A percentile compares a stretch with the other conserved stretches of the same genome.
These are phyloP conservation scores for Epichloe hybrida DNA, from an alignment of 2,329 filamentous ascomycete genomes.

Conservation along the genomic window DNA sequence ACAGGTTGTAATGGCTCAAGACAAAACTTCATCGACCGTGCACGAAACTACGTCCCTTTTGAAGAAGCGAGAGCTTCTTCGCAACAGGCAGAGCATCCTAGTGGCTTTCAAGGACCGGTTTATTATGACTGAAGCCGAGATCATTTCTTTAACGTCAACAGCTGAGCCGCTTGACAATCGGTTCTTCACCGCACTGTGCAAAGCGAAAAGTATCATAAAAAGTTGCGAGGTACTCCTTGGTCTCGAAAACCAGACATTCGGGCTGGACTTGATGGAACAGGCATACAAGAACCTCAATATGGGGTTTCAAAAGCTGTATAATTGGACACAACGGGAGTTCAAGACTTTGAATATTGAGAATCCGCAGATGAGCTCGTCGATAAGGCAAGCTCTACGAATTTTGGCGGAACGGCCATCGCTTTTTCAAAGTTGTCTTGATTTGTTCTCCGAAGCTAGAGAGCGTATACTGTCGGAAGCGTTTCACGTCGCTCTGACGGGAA, in stretches of 20 bases:
- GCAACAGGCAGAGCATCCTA: conserved; percentile 68
- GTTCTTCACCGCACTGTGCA: conserved; percentile 66
- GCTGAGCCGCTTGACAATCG: conserved; percentile 71
- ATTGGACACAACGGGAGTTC: conserved; percentile 90
- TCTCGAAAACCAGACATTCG: conserved; percentile 77
- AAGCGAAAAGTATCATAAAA: conserved; percentile 74
- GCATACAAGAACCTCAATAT: conserved; percentile 75
- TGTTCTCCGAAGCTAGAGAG: conserved; percentile 82
- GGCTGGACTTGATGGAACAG: conserved; percentile 82
- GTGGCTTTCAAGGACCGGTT: conserved; percentile 72
- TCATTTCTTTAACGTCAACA: conserved; percentile 60
- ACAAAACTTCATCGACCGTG: conserved; percentile 60
- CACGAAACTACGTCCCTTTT: conserved; percentile 65
- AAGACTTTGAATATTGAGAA: conserved; percentile 87
- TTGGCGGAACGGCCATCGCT: conserved; percentile 79
- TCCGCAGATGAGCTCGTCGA: conserved; percentile 75
- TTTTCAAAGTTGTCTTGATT: conserved; percentile 88
- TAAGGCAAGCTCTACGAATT: conserved; percentile 71
- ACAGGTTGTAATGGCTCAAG: conserved; percentile 62
- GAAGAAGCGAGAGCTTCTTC: conserved; percentile 56
- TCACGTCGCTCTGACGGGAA: conserved; percentile 73
- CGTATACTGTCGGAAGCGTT: conserved; percentile 80
- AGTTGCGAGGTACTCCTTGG: conserved; percentile 85
- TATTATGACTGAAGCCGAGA: conserved; percentile 67
- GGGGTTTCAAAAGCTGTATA: conserved; percentile 89